Percentiles rank a stretch among this genome's conserved stretches.
Conservation (phyloP, 1,139 yeast species). For the Suhomyces choctaworum region DNA sequence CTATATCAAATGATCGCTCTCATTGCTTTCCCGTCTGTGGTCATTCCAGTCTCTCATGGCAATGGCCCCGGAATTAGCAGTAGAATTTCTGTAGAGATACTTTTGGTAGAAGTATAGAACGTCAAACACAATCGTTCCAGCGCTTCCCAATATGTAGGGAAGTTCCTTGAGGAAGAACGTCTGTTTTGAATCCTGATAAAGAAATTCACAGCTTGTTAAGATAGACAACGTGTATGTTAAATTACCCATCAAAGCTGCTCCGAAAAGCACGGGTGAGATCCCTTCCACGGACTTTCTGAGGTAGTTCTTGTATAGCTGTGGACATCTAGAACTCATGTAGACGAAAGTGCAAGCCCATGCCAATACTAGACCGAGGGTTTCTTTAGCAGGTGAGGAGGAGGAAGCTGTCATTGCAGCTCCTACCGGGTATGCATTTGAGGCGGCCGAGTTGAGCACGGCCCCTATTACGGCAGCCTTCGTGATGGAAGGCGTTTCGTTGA, state of each 20-base stretch:
- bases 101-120: constrained; percentile 70
- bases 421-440: constrained; percentile 25
- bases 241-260: constrained; percentile 79
- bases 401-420: neutral
- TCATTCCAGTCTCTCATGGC: constrained; percentile 28
- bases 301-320: constrained; percentile 79
- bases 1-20: constrained; percentile 7
- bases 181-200: constrained; percentile 32
- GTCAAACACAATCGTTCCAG: constrained; percentile 85
- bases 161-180: constrained; percentile 65
- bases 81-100: constrained; percentile 34
- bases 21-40: constrained; percentile 8
- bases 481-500: constrained; percentile 14
- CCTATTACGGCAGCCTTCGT: constrained; percentile 20
- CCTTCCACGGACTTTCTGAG: constrained; percentile 81
- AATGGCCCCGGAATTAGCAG: constrained; percentile 29
- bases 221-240: constrained; percentile 78
- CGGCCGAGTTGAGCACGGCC: constrained; percentile 25
- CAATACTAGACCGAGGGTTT: constrained; percentile 30
- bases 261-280: constrained; percentile 73
- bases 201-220: constrained; percentile 49
- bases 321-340: constrained; percentile 78
- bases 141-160: constrained; percentile 82
- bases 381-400: constrained; percentile 1
- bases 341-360: constrained; percentile 84